Base-by-base conservation (phyloP, 2,329 filamentous ascomycete genomes). In the Scytalidium sp. region DNA sequence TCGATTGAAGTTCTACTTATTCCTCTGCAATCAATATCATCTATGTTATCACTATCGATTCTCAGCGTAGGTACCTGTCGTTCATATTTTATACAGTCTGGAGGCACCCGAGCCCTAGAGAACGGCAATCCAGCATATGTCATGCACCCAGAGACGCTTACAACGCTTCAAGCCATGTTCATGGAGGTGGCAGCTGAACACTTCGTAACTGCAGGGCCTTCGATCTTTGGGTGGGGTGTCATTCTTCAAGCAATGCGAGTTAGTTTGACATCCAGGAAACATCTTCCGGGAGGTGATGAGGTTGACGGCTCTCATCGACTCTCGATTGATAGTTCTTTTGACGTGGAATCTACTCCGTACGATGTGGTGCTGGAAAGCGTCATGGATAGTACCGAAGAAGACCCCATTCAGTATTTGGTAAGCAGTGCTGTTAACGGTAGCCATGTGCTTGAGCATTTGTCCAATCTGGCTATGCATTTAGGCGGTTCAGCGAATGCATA, bases 221-320 rank as follows among this genome's bases (percentile, higher is more conserved):
- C 88, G 17, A 79, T 90, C 19, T 88, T 95, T 57, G 82, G 88
- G 3, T 97, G 92, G 92, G 83, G 85, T 3, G 74, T 93, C 43
- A 80, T 96, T 21, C 74, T 92, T 9, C 81, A 87, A 60, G 77
- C 80, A 21, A 82, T 94, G 71, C 32, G 32, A n/a, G 32, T 36
- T 74, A 48, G 68, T 68, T 9, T 63, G 71, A 25, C 69, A 59
- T 52, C 69, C 70, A 40, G 64, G 70, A 21, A 66, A 74, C 65
- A 47, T 50, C 41, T 60, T 50, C 43, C 50, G 46, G 20, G 50
- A 46, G 27, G 41, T 19, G 60, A 55, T 27, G 51, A 45, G 32
- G 56, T 22, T 22, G 47, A 46, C 51, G 20, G n/a, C 29, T 36
- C 36, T 19, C 32, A 36, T 36, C 32, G 32, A 15, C 32, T 36